Base-by-base conservation (phyloP, 176 grass and related monocot genomes). In the Cocos nucifera region DNA sequence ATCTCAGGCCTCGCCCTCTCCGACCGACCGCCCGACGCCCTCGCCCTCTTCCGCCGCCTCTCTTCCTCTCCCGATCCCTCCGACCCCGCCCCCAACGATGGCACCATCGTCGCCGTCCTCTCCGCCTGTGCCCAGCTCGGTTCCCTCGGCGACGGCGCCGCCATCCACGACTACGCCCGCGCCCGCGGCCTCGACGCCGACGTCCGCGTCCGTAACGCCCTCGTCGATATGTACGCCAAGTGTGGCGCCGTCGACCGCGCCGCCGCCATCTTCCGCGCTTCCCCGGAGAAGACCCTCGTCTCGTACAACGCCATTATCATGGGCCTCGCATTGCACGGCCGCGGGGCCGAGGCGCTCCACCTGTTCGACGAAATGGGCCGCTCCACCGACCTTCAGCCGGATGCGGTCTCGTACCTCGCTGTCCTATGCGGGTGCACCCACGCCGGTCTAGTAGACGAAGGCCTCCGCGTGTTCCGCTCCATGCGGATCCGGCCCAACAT, bases 201-300 rank as follows among this genome's bases (percentile, higher is more conserved):
- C 0, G 66, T 84, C 19, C 71, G 75, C 50, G 77, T 87, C 30
- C 66, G 72, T 71, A 95, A 89, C 5, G 54, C 80, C 0, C 86
- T 95, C 3, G 70, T 95, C 35, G 86, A 95, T 74, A 86, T 89
- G 82, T 89, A 95, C 74, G 89, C 86, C 63, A 95, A 95, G 68
- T 95, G 90, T 17, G 83, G 86, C 15, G 83, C 86, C 17, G 22
- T 95, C 14, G 51, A 50, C 44, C 65, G 14, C 62, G 86, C 86
- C 19, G 57, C 86, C 4, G 64, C 68, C 64, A 79, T 84, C 58
- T 95, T 95, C 77, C 25, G 73, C 54, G 76, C 74, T 48, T 75
- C 81, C 28, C 62, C 30, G 59, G 51, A 50, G 52, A 59, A 69
- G 19, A 77, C 83, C 0, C 83, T 90, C 57, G 81, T 95, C 28